Evolutionary conservation across 768 basidiomycete species (phyloP), one percentile per base, ranked within the genome.

Genomic region (Kwoniella bestiolae): DNA sequence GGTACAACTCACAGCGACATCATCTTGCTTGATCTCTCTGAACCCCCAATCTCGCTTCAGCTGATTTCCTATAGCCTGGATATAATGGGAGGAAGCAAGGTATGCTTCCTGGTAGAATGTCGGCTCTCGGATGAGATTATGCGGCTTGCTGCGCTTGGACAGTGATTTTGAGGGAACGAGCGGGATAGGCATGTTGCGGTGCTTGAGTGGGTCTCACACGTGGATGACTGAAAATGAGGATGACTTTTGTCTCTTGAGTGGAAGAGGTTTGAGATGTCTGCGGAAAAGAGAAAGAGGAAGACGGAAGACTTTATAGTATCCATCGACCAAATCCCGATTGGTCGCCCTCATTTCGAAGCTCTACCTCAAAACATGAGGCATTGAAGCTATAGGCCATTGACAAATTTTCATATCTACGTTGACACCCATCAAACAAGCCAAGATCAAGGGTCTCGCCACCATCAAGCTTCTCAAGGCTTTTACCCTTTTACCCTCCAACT

Each of bases 31-130:
- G 21, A 63, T 31, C 23, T n/a, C 18, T 25, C 61, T 34, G 35
- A 63, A 63, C 5, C 52, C 61, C 29, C 41, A 47, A 28, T 53
- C 28, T 26, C 5, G 25, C 18, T 28, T 31, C 1, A 63, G 52
- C 8, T 55, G 41, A 12, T 29, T 47, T 7, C 61, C 53, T 41
- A 63, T 45, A 45, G 47, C n/a, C 9, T 7, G 26, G 14, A 63
- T 45, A 34, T 63, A 63, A 41, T 26, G 7, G 4, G 11, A n/a
- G 14, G 52, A 63, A 34, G 61, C 61, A 18, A 44, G 23, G 34
- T 63, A 63, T 11, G 61, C 61, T 44, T 31, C 61, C 28, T 63
- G 52, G 31, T 63, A 63, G 44, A 63, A 63, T 7, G 9, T 34
- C 5, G 61, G 21, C 25, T 63, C 61, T 29, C 60, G n/a, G 16